phyloP scores from a whole-genome alignment of 805 yeast genomes.

The Kluyveromyces dobzhanskii region DNA sequence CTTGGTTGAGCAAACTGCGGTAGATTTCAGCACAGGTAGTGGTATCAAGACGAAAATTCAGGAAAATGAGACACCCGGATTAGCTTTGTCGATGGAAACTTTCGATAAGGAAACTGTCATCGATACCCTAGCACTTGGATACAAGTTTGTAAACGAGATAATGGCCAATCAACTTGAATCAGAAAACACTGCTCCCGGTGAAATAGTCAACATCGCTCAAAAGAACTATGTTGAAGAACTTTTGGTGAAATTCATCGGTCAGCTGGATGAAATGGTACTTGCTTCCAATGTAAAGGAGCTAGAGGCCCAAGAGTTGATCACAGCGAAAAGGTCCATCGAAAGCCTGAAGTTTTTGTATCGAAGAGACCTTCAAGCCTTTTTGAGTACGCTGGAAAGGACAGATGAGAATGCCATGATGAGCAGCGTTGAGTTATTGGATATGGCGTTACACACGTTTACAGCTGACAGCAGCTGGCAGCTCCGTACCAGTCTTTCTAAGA shows the following conservation, averaged over 20 bases:
- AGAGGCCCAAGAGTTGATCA: constrained; percentile 9
- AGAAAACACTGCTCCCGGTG: not conserved
- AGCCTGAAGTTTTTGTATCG: constrained; percentile 9
- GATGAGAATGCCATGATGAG: constrained; percentile 2
- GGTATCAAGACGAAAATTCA: constrained; percentile 10
- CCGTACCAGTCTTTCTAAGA: constrained; percentile 12
- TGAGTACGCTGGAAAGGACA: not conserved
- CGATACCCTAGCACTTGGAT: constrained; percentile 16
- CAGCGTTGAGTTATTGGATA: constrained; percentile 5
- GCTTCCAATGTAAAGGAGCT: not conserved
- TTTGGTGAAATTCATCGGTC: constrained; percentile 10
- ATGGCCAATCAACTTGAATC: constrained; percentile 17
- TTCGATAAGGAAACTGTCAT: constrained; percentile 11
- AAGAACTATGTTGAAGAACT: constrained; percentile 16
- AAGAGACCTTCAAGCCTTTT: constrained; percentile 9
- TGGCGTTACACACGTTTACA: constrained; percentile 1
- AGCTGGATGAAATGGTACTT: constrained; percentile 14
- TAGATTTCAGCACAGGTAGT: constrained; percentile 9
- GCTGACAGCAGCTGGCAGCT: constrained; percentile 14
- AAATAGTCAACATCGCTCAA: constrained; percentile 13
- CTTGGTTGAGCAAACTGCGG: constrained; percentile 4
- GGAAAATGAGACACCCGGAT: not conserved
- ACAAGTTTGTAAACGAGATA: constrained; percentile 14
- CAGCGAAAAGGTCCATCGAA: constrained; percentile 11
- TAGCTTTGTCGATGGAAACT: not conserved